phyloP scores from a whole-genome alignment of 257 asterid genomes.

The Catharanthus roseus region DNA sequence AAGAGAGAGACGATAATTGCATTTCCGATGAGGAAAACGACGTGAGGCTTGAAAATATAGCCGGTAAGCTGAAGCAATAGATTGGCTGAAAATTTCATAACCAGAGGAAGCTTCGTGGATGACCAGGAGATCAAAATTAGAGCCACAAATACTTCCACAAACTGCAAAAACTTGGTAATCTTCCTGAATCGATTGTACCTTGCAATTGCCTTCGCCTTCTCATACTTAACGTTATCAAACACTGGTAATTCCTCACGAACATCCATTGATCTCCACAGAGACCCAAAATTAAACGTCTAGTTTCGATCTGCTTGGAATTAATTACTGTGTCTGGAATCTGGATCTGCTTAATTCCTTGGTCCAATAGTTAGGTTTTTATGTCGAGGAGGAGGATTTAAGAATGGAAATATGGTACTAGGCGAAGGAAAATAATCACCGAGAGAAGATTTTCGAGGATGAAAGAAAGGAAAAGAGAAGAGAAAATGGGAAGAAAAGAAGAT shows the following conservation, averaged over 20 bases:
- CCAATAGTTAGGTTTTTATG: constrained; percentile 5
- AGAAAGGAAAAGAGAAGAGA: constrained; percentile 16
- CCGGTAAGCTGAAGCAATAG: constrained; percentile 17
- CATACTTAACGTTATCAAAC: constrained; percentile 28
- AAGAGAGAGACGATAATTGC: constrained; percentile 41
- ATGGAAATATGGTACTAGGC: not conserved
- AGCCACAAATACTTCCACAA: constrained; percentile 36
- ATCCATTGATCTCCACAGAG: constrained; percentile 21
- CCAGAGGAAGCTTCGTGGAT: constrained; percentile 46
- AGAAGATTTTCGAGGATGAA: constrained; percentile 1
- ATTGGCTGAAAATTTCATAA: constrained; percentile 18
- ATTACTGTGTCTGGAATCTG: too few species aligned
- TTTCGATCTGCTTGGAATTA: too few species aligned
- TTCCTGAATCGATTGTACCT: constrained; percentile 42
- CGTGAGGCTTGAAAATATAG: constrained; percentile 58
- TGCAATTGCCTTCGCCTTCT: constrained; percentile 34
- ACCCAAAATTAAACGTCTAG: too few species aligned
- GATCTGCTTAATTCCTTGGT: not conserved
- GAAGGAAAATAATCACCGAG: constrained; percentile 1
- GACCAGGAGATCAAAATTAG: constrained; percentile 65
- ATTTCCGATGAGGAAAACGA: constrained; percentile 79
- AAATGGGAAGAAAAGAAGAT: constrained; percentile 8
- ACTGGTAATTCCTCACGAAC: not conserved
- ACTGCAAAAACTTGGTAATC: constrained; percentile 35
- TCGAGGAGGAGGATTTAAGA: constrained; percentile 21